phyloP scores from a whole-genome alignment of 352 stramenopile genomes.

The Globisporangium megalacanthum region DNA sequence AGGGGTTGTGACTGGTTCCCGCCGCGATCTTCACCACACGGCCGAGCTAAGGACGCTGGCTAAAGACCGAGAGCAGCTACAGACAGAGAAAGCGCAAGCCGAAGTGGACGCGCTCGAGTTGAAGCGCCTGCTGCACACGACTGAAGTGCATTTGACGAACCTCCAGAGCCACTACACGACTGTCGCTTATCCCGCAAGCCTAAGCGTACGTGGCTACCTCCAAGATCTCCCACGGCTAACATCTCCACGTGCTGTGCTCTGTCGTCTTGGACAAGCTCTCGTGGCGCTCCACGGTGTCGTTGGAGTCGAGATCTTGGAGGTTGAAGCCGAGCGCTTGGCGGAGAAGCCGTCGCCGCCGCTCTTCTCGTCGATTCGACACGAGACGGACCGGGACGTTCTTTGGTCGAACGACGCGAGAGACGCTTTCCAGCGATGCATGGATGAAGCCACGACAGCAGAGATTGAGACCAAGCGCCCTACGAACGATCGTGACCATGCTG shows the following conservation, averaged over 20 bases:
- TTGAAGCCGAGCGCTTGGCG: not conserved
- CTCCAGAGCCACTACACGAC: constrained; percentile 1
- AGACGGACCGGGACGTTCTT: not conserved
- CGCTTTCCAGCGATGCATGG: not conserved
- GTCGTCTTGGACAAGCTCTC: constrained; percentile 3
- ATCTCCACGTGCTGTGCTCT: not conserved
- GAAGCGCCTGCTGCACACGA: constrained; percentile 11
- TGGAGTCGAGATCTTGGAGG: not conserved
- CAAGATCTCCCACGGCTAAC: constrained; percentile 1
- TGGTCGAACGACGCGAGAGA: constrained; percentile 5
- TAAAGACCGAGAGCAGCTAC: constrained; percentile 1
- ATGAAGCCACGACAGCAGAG: not conserved
- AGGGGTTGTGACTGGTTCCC: not conserved
- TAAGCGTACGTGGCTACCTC: not conserved
- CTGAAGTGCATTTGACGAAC: constrained; percentile 1
- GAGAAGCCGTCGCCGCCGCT: not conserved
- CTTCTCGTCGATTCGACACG: constrained; percentile 4
- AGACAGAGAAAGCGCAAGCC: constrained; percentile 7
- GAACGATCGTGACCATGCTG: too few relatives aligned
- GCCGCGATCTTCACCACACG: not conserved
- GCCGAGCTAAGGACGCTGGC: not conserved
- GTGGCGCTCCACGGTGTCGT: not conserved
- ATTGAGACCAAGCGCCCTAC: too few relatives aligned
- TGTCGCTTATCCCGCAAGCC: not conserved
- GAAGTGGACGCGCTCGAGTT: constrained; percentile 14